phyloP scores from a whole-genome alignment of 306 rosid species.

The Cicer cuneatum region DNA sequence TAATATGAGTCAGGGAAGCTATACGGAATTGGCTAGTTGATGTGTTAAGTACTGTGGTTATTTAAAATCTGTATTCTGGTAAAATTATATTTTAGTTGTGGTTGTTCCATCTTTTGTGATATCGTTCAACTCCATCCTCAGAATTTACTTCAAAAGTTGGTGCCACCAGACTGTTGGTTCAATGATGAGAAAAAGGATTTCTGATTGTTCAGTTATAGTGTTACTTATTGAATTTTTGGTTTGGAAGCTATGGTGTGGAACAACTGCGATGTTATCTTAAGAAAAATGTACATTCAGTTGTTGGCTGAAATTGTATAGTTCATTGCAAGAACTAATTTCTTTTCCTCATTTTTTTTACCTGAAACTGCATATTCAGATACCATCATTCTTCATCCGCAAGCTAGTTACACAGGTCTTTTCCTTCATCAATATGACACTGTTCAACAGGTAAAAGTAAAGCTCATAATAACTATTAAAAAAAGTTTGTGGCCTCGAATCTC shows the following conservation, averaged over 20 bases:
- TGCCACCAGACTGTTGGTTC: neutral
- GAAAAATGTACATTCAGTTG: neutral
- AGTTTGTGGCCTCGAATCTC: constrained; percentile 11
- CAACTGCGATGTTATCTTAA: neutral
- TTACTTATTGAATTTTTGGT: constrained; percentile 26
- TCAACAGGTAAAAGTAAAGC: constrained; percentile 87
- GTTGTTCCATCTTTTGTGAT: constrained; percentile 11
- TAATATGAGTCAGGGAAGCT: neutral
- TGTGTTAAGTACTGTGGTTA: neutral
- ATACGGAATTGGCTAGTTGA: neutral
- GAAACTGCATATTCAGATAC: constrained; percentile 68
- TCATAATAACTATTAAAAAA: constrained; percentile 8
- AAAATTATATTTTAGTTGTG: constrained; percentile 7
- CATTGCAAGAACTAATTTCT: constrained; percentile 1
- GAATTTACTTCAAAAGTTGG: constrained; percentile 1
- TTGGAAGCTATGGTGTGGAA: constrained; percentile 6
- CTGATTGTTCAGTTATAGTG: constrained; percentile 16
- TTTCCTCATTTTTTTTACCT: constrained; percentile 37
- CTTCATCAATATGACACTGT: constrained; percentile 91
- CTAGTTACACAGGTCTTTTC: constrained; percentile 91
- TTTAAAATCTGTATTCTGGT: neutral
- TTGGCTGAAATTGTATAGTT: constrained; percentile 11
- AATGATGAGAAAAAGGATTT: neutral
- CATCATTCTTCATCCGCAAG: constrained; percentile 96
- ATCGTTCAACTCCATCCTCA: constrained; percentile 1